phyloP scores from a whole-genome alignment of 352 stramenopile species.

The Pythium coloratum region DNA sequence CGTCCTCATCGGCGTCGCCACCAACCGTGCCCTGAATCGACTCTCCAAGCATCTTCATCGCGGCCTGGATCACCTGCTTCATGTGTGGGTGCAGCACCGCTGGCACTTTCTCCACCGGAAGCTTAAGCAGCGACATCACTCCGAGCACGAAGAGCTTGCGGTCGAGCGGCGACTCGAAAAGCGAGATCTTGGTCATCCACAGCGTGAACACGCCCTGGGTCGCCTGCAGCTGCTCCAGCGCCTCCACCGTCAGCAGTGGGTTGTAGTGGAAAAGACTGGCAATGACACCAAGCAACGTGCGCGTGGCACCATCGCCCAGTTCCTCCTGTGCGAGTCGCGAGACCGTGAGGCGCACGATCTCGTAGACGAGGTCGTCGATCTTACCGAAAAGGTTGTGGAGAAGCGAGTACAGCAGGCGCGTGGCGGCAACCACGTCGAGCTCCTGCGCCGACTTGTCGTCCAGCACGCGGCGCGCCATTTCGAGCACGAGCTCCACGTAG shows the following conservation, averaged over 20 bases:
- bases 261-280: constrained; percentile 95
- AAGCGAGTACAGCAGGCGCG: constrained; percentile 75
- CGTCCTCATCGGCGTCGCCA: constrained; percentile 64
- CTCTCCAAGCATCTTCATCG: constrained; percentile 85
- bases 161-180: constrained; percentile 84
- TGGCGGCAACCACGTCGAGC: constrained; percentile 71
- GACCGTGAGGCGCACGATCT: constrained; percentile 72
- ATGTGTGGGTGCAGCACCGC: constrained; percentile 85
- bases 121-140: constrained; percentile 89
- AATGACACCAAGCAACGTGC: constrained; percentile 89
- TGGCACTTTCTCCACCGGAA: constrained; percentile 83
- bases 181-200: constrained; percentile 88
- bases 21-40: constrained; percentile 57
- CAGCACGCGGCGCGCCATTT: constrained; percentile 77
- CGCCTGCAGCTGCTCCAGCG: constrained; percentile 86
- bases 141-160: constrained; percentile 94
- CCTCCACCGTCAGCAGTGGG: constrained; percentile 82
- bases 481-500: constrained; percentile 81
- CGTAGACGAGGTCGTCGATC: constrained; percentile 72
- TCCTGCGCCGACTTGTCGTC: constrained; percentile 63
- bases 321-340: constrained; percentile 51
- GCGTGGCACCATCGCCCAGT: constrained; percentile 68
- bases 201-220: constrained; percentile 90
- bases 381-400: constrained; percentile 85
- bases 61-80: constrained; percentile 82